phyloP scores from a whole-genome alignment of 441 rosid genomes.

The Brassica balearica region DNA sequence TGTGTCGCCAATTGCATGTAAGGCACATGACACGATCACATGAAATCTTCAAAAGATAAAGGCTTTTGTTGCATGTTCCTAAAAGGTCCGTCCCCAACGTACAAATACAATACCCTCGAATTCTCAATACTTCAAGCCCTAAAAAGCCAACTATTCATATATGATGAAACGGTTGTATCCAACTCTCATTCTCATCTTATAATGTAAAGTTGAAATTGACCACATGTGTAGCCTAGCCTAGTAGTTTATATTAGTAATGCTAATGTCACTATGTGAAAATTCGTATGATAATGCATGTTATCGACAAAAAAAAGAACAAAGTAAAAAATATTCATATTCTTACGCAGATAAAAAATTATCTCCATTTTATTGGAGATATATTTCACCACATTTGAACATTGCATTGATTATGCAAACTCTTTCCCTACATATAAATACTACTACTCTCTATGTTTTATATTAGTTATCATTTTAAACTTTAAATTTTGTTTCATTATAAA shows the following conservation, averaged over 20 bases:
- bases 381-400: not conserved
- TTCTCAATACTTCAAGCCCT: not conserved
- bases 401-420: not conserved
- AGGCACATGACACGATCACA: constrained; percentile 1
- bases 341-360: not conserved
- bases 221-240: not conserved
- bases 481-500: too few species aligned
- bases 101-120: not conserved
- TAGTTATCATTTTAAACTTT: too few species aligned
- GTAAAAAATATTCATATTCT: not conserved
- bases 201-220: not conserved
- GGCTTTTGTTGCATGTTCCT: not conserved
- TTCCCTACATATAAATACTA: too few species aligned
- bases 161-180: not conserved
- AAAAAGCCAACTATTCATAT: not conserved
- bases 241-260: not conserved
- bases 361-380: not conserved
- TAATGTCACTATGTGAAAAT: not conserved
- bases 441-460: too few species aligned
- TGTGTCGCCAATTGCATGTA: not conserved
- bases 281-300: not conserved
- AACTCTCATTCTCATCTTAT: not conserved
- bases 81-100: not conserved
- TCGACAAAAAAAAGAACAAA: not conserved
- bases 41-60: not conserved